A percentile compares a stretch with the other conserved stretches of the same genome.
These are phyloP conservation scores for Sonneratia alba DNA, from an alignment of 345 rosid genomes.

Conservation along the genomic window DNA sequence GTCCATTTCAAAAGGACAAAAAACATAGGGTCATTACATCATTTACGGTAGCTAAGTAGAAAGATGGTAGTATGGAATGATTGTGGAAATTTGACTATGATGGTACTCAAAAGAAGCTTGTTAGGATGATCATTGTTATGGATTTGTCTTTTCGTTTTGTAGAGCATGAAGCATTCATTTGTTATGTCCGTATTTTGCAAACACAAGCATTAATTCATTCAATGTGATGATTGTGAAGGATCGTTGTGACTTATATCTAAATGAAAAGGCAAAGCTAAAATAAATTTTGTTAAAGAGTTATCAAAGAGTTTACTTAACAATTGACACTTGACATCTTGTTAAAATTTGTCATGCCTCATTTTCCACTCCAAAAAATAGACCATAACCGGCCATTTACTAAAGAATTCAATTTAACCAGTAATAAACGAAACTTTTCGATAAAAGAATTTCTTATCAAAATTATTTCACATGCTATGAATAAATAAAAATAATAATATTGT, in stretches of 20 bases:
- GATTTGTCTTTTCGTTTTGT: background rate
- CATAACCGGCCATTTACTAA: too few species aligned
- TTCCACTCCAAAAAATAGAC: too few species aligned
- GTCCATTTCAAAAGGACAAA: too few species aligned
- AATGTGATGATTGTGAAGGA: background rate
- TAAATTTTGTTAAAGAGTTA: background rate
- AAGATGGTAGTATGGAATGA: too few species aligned
- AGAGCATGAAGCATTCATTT: background rate
- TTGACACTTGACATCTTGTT: background rate
- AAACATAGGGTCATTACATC: too few species aligned
- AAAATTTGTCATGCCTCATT: too few species aligned
- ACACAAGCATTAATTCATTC: background rate
- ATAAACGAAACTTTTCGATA: too few species aligned
- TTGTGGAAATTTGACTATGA: background rate
- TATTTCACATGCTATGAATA: too few species aligned
- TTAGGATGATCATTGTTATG: background rate
- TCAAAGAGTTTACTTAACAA: background rate
- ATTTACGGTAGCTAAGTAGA: too few species aligned
- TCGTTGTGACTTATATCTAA: background rate
- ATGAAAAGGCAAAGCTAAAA: background rate
- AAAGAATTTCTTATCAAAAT: too few species aligned
- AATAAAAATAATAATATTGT: too few species aligned
- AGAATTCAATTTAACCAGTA: too few species aligned
- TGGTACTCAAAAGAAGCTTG: background rate
- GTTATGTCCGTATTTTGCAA: background rate